Evolutionary conservation across 768 basidiomycete species (phyloP), one percentile per base, ranked within the genome.

Genomic region (Pleurotus djamor): DNA sequence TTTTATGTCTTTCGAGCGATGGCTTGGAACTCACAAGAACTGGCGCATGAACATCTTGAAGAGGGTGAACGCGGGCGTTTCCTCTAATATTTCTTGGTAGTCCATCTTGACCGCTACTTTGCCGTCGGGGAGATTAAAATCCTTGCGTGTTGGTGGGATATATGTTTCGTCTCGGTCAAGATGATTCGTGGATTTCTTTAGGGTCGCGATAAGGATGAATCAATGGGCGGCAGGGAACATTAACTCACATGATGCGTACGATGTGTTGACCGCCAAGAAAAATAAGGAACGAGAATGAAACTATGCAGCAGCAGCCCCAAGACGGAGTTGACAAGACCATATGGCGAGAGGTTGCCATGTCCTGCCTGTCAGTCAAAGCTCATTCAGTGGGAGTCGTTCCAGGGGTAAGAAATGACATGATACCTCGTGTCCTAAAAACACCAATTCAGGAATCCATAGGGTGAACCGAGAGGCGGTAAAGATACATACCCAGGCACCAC

Each of bases 101-200:
- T 82, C 75, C 70, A 75, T 71, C 17, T 66, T 63, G 3, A 76
- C 74, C 3, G 80, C 77, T 21, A 76, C 66, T 43, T 67, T 69
- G 9, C 74, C 75, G 41, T 79, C 71, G 0, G 81, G 80, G 38
- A 84, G 73, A 56, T 74, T 72, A 61, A 79, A 74, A 48, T 77
- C 72, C 45, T 69, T 73, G 28, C 73, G 66, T 6, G 76, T 77
- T 7, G 74, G 73, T 34, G 86, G 87, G 28, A 88, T 77, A 59
- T 83, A 88, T 33, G 88, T 91, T 71, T 92, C 89, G 61, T 92
- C 90, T 8, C 87, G 79, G 56, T 88, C 88, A 63, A 91, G 80
- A 59, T 77, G 71, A 58, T 80, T 78, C 1, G 78, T 81, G 0
- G 75, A 64, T 74, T 79, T 79, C 78, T 79, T 52, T 17, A 17